Percentiles rank a stretch among this genome's conserved stretches.
Evolutionary conservation across 2,329 filamentous ascomycete species (phyloP).

Genomic region (Fusarium pininemorale): DNA sequence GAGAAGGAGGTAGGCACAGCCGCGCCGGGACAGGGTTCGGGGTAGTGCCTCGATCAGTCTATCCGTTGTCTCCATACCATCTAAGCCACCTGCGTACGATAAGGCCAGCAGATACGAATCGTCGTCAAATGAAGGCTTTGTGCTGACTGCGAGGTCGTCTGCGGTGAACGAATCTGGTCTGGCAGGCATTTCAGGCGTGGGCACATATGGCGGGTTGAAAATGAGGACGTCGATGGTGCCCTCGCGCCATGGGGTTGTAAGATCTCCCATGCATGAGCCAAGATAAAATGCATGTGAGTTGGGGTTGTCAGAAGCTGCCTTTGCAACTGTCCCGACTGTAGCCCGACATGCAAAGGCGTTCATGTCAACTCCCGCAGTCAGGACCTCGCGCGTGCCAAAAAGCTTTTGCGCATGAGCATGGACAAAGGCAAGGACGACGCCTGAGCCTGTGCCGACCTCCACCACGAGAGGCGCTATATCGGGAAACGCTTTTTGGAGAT

Average conservation of each 20-base stretch:
- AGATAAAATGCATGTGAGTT: constrained; percentile 64
- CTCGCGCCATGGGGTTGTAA: constrained; percentile 68
- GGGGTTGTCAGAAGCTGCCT: constrained; percentile 50
- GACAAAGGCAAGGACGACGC: constrained; percentile 90
- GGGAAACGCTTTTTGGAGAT: constrained; percentile 72
- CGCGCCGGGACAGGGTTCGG: constrained; percentile 67
- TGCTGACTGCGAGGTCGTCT: constrained; percentile 38
- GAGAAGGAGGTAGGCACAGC: constrained; percentile 88
- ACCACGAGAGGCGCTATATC: constrained; percentile 70
- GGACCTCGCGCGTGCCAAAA: constrained; percentile 74
- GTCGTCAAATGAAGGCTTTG: constrained; percentile 69
- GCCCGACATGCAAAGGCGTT: constrained; percentile 85
- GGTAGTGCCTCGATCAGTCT: constrained; percentile 78
- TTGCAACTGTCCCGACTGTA: constrained; percentile 73
- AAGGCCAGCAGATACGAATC: constrained; percentile 86
- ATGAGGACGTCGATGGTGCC: constrained; percentile 80
- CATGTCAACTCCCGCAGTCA: constrained; percentile 83
- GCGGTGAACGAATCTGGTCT: constrained; percentile 49
- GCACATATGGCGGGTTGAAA: constrained; percentile 98
- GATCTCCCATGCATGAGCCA: constrained; percentile 74
- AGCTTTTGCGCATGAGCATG: constrained; percentile 77
- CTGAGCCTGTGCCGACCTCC: constrained; percentile 91
- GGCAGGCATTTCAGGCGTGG: constrained; percentile 77
- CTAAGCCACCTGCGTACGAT: constrained; percentile 86
- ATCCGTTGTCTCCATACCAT: constrained; percentile 95